Base-by-base conservation (phyloP, 345 rosid genomes). In the sweet orange (Citrus sinensis) region DNA sequence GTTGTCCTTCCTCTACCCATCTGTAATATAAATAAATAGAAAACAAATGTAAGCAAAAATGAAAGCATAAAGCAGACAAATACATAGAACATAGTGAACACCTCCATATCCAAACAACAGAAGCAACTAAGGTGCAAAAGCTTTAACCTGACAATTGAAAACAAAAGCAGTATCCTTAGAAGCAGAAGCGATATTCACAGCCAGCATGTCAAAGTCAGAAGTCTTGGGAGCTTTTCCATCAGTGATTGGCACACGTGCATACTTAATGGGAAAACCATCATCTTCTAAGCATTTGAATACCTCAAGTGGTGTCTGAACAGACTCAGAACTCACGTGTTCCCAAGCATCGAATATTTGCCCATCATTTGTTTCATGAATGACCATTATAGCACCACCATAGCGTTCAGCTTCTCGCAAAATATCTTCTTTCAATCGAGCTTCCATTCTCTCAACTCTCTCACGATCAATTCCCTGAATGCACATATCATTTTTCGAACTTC, bases 1-100 rank as follows among this genome's bases (percentile, higher is more conserved):
- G 99, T 96, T n/a, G 99, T 96, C 87, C 99, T 94, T 83, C 99
- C 99, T 86, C 91, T 94, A 77, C 99, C 99, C 97, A 96, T 96
- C 98, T 95, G 87, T 58, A n/a, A 70, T 67, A 76, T 67, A 54
- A 60, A 62, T 29, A 73, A 32, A 69, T 49, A 80, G 62, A 7
- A 37, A 71, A 39, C 51, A 73, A 22, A 49, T 7, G 34, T 54
- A 63, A 67, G 76, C 20, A 64, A 27, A 30, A 37, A 25, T 35
- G 6, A 80, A 60, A 74, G 22, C 32, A 40, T 32, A 80, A 29
- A 39, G 60, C 40, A 24, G 6, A 56, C 22, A 69, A 51, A 56
- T 42, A 40, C n/a, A 60, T 60, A 40, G 6, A 51, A 77, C 58
- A 68, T 78, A 71, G 64, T 46, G 35, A 72, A 76, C 49, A 73